Evolutionary conservation across 176 grass and related monocot genomes (phyloP).

Genomic region (Typha latifolia): DNA sequence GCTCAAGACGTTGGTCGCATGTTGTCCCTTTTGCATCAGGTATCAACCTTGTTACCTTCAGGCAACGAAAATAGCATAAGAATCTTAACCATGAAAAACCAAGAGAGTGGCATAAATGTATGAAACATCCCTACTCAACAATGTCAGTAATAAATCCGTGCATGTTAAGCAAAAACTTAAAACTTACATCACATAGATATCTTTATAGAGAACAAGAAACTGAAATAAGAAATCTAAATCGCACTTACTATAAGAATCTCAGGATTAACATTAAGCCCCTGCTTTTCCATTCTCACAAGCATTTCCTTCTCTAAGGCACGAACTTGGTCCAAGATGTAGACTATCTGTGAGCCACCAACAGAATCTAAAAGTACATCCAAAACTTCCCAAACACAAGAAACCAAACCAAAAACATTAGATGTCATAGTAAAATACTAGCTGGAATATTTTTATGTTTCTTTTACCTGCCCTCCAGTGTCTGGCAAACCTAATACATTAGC

Average conservation of each 20-base stretch:
- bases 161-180: background rate
- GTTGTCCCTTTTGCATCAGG: conserved; percentile 88
- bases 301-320: conserved; percentile 87
- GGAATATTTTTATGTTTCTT: conserved; percentile 4
- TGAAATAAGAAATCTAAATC: conserved; percentile 5
- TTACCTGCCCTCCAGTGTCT: conserved; percentile 94
- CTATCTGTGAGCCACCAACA: conserved; percentile 35
- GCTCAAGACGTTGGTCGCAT: conserved; percentile 84
- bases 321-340: conserved; percentile 98
- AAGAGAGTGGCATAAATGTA: background rate
- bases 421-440: background rate
- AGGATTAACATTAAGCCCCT: conserved; percentile 68
- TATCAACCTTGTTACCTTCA: conserved; percentile 88
- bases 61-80: background rate
- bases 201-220: conserved; percentile 1
- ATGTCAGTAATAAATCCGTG: background rate
- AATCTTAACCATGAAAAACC: conserved; percentile 5
- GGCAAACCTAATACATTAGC: conserved; percentile 96
- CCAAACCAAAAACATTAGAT: background rate
- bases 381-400: background rate
- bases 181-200: background rate
- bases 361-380: background rate
- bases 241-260: conserved; percentile 86
- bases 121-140: background rate
- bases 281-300: conserved; percentile 79